Percentiles rank a stretch among this genome's conserved stretches.
Conservation (phyloP, 441 rosid species). For the Biscutella laevigata region DNA sequence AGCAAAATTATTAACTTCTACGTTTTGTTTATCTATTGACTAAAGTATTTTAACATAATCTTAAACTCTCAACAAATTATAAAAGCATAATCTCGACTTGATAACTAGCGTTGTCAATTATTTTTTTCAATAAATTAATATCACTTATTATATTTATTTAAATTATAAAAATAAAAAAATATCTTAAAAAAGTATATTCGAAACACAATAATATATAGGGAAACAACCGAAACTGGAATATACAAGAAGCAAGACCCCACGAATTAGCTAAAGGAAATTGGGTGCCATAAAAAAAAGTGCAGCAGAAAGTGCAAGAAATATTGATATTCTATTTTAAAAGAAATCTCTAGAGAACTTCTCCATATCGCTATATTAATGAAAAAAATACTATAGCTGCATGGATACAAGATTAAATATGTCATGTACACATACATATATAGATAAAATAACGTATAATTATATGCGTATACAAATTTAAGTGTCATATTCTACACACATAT, state of each 20-base stretch:
- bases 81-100: too few species aligned
- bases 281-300: background rate
- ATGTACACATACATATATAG: background rate
- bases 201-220: background rate
- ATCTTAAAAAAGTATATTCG: background rate
- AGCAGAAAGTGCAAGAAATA: slow-evolving; percentile 19
- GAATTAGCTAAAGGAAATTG: slow-evolving; percentile 4
- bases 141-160: background rate
- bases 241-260: background rate
- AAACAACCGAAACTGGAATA: background rate
- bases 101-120: too few species aligned
- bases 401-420: background rate
- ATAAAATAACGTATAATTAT: background rate
- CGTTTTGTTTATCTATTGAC: too few species aligned
- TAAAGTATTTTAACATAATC: too few species aligned
- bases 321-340: too few species aligned
- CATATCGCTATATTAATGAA: background rate
- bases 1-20: too few species aligned
- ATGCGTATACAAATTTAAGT: background rate
- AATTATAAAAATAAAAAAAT: background rate
- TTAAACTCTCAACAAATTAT: too few species aligned
- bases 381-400: background rate
- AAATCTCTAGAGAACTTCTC: too few species aligned
- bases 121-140: too few species aligned
- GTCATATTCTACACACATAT: background rate